Evolutionary conservation across 2,329 filamentous ascomycete genomes (phyloP), one percentile per base, ranked within the genome.

Genomic region (Leptographium radiaticola): DNA sequence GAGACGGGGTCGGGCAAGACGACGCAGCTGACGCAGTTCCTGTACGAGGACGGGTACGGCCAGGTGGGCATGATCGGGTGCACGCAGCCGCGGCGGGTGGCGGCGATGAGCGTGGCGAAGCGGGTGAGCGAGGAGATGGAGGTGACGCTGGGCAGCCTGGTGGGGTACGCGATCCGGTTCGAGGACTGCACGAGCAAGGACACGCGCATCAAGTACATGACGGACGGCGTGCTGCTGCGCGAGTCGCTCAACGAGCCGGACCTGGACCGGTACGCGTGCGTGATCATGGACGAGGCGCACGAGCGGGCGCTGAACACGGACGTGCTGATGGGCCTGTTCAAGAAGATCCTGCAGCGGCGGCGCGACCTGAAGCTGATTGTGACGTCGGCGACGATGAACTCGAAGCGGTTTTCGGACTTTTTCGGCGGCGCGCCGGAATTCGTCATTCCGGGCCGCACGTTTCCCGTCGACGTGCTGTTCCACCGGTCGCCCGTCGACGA

Each of bases 241-340:
- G 94, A 98, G 64, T 96, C 89, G 7, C 75, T 98, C 12, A 90
- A 89, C 56, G 91, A 97, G 67, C 81, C 86, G 8, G 91, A 98
- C 66, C 75, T 98, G 47, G 93, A 97, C 67, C 87, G 88, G 59
- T 98, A 98, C 66, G 95, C 91, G 15, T 96, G 90, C 66, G 89
- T 98, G 62, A 98, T 98, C 68, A 98, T 98, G 93, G 93, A 98
- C 65, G 93, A 98, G 72, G 94, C 93, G 6, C 93, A 98, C 76
- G 93, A 98, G 69, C 81, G 93, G 67, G 91, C 93, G 1, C 71
- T 98, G 50, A 97, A 98, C 64, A 98, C 93, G 0, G 93, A 98
- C 67, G 91, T 98, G 18, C 72, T 98, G 15, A 95, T 98, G 87
- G 93, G 93, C 0, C 71, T 98, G 33, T 91, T 98, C 71, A 98